Conservation (phyloP, 768 basidiomycete species). For the Austroboletus eburneus region DNA sequence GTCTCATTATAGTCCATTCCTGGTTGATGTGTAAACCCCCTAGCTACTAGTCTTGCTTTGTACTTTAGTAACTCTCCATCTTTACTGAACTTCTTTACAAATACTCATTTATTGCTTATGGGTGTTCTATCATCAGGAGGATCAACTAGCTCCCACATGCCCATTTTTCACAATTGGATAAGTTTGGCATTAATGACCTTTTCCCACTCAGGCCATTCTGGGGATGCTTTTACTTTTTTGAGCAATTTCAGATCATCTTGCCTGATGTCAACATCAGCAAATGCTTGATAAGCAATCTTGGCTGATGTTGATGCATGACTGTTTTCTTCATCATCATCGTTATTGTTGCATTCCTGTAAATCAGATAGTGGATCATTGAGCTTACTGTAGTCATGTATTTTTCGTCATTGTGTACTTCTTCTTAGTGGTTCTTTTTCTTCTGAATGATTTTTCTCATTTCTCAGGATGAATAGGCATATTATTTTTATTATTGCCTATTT, state of each 20-base stretch:
- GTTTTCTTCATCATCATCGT: not conserved
- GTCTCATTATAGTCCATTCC: constrained; percentile 36
- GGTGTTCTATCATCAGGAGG: too few species aligned
- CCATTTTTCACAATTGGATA: not conserved
- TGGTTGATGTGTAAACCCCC: constrained; percentile 36
- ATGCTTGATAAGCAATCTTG: not conserved
- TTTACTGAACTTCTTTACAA: not conserved
- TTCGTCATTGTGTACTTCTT: too few species aligned
- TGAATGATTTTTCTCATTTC: not conserved
- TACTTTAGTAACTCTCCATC: constrained; percentile 8
- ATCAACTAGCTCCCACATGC: not conserved
- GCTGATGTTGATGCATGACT: not conserved
- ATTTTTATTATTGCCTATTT: too few species aligned
- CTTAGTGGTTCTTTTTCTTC: too few species aligned
- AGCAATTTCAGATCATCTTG: not conserved
- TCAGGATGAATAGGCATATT: too few species aligned
- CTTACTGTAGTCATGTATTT: not conserved
- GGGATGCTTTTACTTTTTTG: not conserved
- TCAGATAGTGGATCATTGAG: not conserved
- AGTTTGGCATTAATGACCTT: not conserved
- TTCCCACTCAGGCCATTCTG: not conserved
- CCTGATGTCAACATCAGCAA: not conserved
- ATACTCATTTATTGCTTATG: too few species aligned
- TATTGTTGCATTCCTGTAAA: not conserved
- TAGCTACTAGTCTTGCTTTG: constrained; percentile 37